Percentiles rank a stretch among this genome's conserved stretches.
These are phyloP conservation scores for Zhuliangozyma blackwelliae DNA, from an alignment of 1,139 yeast genomes.

Conservation along the genomic window DNA sequence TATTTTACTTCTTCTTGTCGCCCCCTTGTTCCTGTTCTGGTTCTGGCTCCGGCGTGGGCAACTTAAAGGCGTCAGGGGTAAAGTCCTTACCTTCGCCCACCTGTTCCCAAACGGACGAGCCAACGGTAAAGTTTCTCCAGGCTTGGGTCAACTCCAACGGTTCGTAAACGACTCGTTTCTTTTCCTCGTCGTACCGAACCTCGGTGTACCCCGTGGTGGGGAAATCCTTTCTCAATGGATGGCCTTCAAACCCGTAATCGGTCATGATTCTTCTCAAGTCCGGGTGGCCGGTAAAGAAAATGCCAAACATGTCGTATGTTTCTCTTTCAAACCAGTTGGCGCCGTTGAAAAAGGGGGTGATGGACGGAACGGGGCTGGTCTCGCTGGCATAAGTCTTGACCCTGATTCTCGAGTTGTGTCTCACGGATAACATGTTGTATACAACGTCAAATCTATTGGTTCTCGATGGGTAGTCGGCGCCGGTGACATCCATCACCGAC, in stretches of 20 bases:
- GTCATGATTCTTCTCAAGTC: slow-evolving; percentile 88
- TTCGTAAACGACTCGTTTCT: slow-evolving; percentile 84
- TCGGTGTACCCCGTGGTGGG: slow-evolving; percentile 91
- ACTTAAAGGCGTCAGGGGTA: slow-evolving; percentile 75
- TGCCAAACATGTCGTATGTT: slow-evolving; percentile 80
- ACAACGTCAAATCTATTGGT: slow-evolving; percentile 84
- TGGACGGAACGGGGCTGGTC: slow-evolving; percentile 75
- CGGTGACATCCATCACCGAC: slow-evolving; percentile 76
- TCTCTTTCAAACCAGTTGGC: slow-evolving; percentile 92
- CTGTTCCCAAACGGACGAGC: slow-evolving; percentile 88
- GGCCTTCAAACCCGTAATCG: slow-evolving; percentile 91
- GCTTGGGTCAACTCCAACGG: slow-evolving; percentile 90
- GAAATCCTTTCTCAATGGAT: slow-evolving; percentile 88
- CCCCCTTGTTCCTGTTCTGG: slow-evolving; percentile 43
- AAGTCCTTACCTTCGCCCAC: slow-evolving; percentile 84
- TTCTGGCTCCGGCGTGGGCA: slow-evolving; percentile 81
- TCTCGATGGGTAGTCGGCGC: slow-evolving; percentile 83
- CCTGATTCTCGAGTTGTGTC: slow-evolving; percentile 83
- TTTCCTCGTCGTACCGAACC: slow-evolving; percentile 86
- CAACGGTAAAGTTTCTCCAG: slow-evolving; percentile 85
- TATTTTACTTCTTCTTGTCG: background rate
- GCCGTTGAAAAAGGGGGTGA: slow-evolving; percentile 68
- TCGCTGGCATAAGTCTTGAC: slow-evolving; percentile 88
- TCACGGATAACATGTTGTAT: slow-evolving; percentile 73
- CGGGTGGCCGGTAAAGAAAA: slow-evolving; percentile 85